Evolutionary conservation across 1,139 yeast genomes (phyloP), one percentile per base, ranked within the genome.

Genomic region (Candida tropicalis): DNA sequence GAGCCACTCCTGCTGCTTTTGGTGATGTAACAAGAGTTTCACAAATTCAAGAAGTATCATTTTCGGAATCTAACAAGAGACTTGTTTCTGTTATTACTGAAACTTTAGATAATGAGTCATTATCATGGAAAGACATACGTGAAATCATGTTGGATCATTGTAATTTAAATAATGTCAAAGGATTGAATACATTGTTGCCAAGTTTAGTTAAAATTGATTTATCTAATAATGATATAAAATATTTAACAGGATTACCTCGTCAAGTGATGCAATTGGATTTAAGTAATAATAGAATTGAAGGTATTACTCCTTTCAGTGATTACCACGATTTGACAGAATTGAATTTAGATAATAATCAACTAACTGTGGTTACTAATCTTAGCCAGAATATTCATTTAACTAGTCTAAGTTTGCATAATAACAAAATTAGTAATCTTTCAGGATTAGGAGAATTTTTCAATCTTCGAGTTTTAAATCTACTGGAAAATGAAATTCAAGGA

Each of bases 81-180:
- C 55, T 80, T 36, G 79, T 78, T 5, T 64, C 79, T 2, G 65
- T 75, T 1, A 67, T 80, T n/a, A 77, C 78, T 1, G 77, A 75
- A 39, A 56, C 62, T 2, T 60, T 75, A 35, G 66, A 77, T 7
- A 47, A 55, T 8, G 57, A 58, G 25, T 56, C 62, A 22, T 63
- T 64, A 10, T 62, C 69, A 38, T 80, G 85, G 85, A 66, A 65
- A 24, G 52, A 55, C 6, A 60, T 79, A 1, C 56, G 49, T 9
- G 66, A 64, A n/a, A 60, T 79, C 12, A 60, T 65, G 28, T 54
- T 80, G 16, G 48, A 65, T 1, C 60, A 57, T 9, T 60, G 55
- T 33, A 59, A 57, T 9, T 59, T 80, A 18, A 63, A 59, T 9
- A 69, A 68, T 41, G 57, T 79, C n/a, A 68, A 71, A 39, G 80